A percentile compares a stretch with the other conserved stretches of the same genome.
Conservation (phyloP, 2,329 filamentous ascomycete species). For the Sarocladiaceae sp. region DNA sequence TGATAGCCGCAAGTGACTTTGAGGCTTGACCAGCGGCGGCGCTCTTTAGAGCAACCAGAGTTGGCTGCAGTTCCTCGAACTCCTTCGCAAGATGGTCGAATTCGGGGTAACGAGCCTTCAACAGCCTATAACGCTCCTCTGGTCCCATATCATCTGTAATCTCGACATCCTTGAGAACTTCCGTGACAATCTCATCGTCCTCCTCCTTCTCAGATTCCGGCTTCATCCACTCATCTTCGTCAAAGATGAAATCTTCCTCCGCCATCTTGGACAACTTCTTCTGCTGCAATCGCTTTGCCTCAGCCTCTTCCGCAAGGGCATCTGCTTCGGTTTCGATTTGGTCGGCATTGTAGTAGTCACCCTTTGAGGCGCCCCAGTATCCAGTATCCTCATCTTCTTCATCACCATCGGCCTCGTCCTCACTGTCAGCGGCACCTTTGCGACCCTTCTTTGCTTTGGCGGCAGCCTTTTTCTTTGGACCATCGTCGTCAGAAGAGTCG, state of each 20-base stretch:
- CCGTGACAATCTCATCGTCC: conserved; percentile 65
- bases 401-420: conserved; percentile 52
- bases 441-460: conserved; percentile 26
- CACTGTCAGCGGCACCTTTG: conserved; percentile 29
- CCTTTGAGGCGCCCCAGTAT: conserved; percentile 83
- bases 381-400: conserved; percentile 57
- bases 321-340: conserved; percentile 58
- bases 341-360: conserved; percentile 93
- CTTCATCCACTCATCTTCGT: conserved; percentile 80
- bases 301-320: conserved; percentile 86
- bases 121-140: conserved; percentile 69
- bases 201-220: conserved; percentile 46
- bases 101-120: conserved; percentile 84
- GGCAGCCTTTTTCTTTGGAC: conserved; percentile 24
- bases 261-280: conserved; percentile 88
- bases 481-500: conserved; percentile 32
- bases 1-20: conserved; percentile 59
- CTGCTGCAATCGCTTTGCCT: conserved; percentile 82
- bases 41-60: conserved; percentile 54
- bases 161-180: conserved; percentile 79
- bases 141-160: conserved; percentile 74
- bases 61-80: conserved; percentile 66
- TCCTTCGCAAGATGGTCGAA: conserved; percentile 84
- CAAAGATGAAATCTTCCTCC: conserved; percentile 89
- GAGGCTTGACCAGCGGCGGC: conserved; percentile 48